Evolutionary conservation across 2,329 filamentous ascomycete species (phyloP), one percentile per base, ranked within the genome.

Genomic region (Pseudocercospora fijiensis): DNA sequence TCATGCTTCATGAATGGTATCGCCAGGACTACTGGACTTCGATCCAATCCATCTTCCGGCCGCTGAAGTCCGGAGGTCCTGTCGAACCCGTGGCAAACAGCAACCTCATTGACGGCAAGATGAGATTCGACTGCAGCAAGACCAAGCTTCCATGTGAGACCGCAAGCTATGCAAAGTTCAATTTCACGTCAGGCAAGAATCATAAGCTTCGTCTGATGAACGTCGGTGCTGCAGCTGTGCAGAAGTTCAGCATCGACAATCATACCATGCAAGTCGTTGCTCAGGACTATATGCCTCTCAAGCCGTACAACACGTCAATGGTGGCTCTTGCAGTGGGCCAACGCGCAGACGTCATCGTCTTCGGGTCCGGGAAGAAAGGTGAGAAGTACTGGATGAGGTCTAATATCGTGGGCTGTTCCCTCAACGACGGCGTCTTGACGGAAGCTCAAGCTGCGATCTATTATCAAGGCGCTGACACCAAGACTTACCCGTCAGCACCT

Each of bases 131-230:
- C 53, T 61, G 1, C 57, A 64, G 37, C 37, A n/a, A 8, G 67
- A 65, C 24, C 57, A 63, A 0, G 51, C 33, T 8, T 65, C 57
- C 58, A 60, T 55, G 27, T 58, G 33, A 24, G 33, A 37, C 33
- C 1, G 33, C 33, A 37, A 37, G 33, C 13, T 37, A 37, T n/a
- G 33, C 33, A 4, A 37, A 37, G 33, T 37, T 37, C 33, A 61
- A 41, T 3, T 65, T 68, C 27, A 27, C 58, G 8, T 61, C 62
- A 28, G 79, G 79, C 37, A 80, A 80, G 58, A 74, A 74, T 53
- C 80, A 82, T 63, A 71, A 76, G n/a, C 69, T 82, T n/a, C 76
- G 79, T 16, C 71, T 82, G 2, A 72, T 80, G 61, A 82, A 82
- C 67, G 63, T 65, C 1, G 75, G 75, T 18, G 74, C 77, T 47